Evolutionary conservation across 257 asterid genomes (phyloP).

Genomic region (Nicotiana attenuata): DNA sequence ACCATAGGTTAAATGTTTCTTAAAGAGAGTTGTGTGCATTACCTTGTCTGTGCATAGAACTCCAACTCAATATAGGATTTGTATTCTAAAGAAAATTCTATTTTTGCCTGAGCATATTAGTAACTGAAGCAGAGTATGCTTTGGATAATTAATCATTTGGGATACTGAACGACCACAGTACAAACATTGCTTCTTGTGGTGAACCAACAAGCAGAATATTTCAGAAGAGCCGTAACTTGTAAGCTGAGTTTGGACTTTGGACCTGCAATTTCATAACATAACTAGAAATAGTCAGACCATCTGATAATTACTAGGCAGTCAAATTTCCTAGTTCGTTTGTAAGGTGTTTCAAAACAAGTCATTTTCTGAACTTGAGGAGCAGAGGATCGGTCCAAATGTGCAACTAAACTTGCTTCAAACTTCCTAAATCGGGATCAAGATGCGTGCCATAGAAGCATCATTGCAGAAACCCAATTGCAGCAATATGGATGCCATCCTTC

Average conservation of each 20-base stretch:
- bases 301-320: background rate
- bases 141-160: background rate
- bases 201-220: background rate
- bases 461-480: background rate
- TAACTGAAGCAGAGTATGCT: background rate
- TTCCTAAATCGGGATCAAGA: background rate
- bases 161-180: background rate
- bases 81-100: no score
- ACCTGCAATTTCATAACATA: background rate
- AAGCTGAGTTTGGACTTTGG: constrained; percentile 8
- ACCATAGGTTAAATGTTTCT: no score
- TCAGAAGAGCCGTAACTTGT: constrained; percentile 7
- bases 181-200: background rate
- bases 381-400: background rate
- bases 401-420: background rate
- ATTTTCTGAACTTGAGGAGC: background rate
- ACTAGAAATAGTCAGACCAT: background rate
- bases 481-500: background rate
- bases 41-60: no score
- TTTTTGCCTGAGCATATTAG: no score
- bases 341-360: background rate
- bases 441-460: constrained; percentile 4
- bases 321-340: background rate
- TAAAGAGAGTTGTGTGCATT: no score
- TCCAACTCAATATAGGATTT: no score